These are phyloP conservation scores for Diospyros kaki DNA, from an alignment of 148 eudicot genomes.

Conservation along the genomic window DNA sequence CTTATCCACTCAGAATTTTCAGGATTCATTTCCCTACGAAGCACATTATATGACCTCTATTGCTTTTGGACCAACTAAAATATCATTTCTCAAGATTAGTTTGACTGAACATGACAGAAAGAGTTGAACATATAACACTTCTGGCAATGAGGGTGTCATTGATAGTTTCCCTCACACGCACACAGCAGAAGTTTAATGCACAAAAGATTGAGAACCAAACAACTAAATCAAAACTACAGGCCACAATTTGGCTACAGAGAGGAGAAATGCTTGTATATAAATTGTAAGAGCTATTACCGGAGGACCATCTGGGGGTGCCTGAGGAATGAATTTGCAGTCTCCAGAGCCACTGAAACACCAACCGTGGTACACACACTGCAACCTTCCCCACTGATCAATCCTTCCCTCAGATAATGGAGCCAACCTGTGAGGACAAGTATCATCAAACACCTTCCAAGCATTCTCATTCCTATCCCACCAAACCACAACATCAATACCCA, in stretches of 20 bases:
- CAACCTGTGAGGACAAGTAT: conserved; percentile 75
- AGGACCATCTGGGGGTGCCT: conserved; percentile 72
- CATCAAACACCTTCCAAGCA: conserved; percentile 75
- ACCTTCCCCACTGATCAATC: conserved; percentile 73
- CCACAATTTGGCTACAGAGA: background rate
- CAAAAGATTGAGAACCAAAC: background rate
- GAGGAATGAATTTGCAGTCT: conserved; percentile 66
- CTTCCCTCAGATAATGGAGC: conserved; percentile 83
- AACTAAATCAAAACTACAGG: background rate
- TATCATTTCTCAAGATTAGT: background rate
- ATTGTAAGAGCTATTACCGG: conserved; percentile 23
- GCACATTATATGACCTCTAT: no score
- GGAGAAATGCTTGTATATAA: background rate
- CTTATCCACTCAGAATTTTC: no score
- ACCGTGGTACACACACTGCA: conserved; percentile 89
- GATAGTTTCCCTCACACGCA: background rate
- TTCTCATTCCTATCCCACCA: conserved; percentile 68
- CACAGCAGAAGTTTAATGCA: background rate
- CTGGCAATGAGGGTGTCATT: background rate
- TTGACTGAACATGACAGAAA: background rate
- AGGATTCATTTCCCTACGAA: no score
- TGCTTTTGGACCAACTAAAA: no score
- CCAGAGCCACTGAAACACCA: conserved; percentile 80
- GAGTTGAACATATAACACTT: background rate
- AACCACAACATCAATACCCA: conserved; percentile 65